Evolutionary conservation across 1,284 basidiomycete species (phyloP).

Genomic region (Coniferiporia sulphurascens): DNA sequence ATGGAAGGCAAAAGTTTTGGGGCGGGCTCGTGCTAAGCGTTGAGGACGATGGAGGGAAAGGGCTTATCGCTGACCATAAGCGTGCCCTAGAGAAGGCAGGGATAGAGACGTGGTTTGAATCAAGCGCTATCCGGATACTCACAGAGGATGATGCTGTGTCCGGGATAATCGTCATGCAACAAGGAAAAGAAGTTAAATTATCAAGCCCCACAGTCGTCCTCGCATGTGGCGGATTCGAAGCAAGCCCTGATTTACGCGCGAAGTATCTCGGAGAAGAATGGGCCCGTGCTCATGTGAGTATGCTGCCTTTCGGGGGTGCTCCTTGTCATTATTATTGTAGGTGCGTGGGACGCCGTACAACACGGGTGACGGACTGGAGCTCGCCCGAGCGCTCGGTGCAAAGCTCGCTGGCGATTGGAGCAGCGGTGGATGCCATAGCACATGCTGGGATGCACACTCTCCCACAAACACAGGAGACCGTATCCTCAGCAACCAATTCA

Average conservation of each 20-base stretch:
- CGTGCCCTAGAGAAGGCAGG: conserved; percentile 44
- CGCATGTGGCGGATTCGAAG: conserved; percentile 63
- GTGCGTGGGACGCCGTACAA: conserved; percentile 68
- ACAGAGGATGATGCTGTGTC: conserved; percentile 32
- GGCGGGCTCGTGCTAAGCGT: conserved; percentile 59
- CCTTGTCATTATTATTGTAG: conserved; percentile 28
- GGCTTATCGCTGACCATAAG: conserved; percentile 54
- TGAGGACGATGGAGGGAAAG: conserved; percentile 55
- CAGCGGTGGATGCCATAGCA: conserved; percentile 54
- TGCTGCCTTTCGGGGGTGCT: no score
- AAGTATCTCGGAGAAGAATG: conserved; percentile 52
- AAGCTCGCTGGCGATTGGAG: conserved; percentile 52
- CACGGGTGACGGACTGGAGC: conserved; percentile 53
- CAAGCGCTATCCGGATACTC: conserved; percentile 41
- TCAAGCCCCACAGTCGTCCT: conserved; percentile 44
- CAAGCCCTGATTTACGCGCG: conserved; percentile 44
- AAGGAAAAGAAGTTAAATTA: conserved; percentile 34
- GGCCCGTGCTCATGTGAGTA: conserved; percentile 49
- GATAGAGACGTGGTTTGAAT: conserved; percentile 52
- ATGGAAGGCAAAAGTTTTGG: conserved; percentile 62
- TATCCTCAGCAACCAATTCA: conserved; percentile 59
- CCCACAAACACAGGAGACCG: conserved; percentile 46
- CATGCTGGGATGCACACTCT: conserved; percentile 67
- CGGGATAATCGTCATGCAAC: conserved; percentile 41
- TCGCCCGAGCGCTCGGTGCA: conserved; percentile 51